These are phyloP conservation scores for Colletotrichum phormii DNA, from an alignment of 2,329 filamentous ascomycete species.

Conservation along the genomic window DNA sequence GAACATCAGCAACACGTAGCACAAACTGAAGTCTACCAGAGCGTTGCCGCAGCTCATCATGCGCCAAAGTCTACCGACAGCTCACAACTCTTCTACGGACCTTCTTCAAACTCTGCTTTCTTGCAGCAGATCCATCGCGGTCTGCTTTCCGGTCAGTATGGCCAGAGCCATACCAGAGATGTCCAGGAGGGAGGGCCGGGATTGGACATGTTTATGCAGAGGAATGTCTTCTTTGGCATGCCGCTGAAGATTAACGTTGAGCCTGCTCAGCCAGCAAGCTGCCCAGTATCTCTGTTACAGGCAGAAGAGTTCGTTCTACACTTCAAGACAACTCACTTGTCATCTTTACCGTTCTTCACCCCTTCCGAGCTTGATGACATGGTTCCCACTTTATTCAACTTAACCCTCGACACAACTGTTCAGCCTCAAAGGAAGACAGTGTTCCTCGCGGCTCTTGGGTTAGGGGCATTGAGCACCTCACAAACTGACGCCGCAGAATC, in stretches of 20 bases:
- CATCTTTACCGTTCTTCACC: constrained; percentile 39
- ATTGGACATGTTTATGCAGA: constrained; percentile 45
- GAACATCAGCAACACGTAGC: constrained; percentile 47
- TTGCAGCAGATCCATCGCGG: constrained; percentile 45
- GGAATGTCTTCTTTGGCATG: constrained; percentile 46
- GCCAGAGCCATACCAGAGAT: constrained; percentile 32
- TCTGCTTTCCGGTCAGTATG: constrained; percentile 39
- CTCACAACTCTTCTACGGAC: constrained; percentile 44
- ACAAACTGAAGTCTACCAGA: constrained; percentile 41
- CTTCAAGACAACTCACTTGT: constrained; percentile 38
- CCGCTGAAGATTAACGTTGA: constrained; percentile 38
- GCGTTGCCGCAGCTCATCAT: constrained; percentile 39
- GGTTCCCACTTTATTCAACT: constrained; percentile 37
- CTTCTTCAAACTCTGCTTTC: constrained; percentile 45
- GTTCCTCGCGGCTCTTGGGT: constrained; percentile 40
- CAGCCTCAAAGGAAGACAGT: constrained; percentile 41
- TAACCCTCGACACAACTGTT: constrained; percentile 17
- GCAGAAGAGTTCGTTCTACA: constrained; percentile 37
- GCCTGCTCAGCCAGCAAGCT: constrained; percentile 16
- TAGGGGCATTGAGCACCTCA: constrained; percentile 42
- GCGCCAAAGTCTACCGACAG: constrained; percentile 39
- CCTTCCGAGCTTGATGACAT: constrained; percentile 39
- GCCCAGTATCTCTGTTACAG: constrained; percentile 33
- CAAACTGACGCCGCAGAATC: constrained; percentile 42
- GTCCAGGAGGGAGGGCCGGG: constrained; percentile 42